These are phyloP conservation scores for Neopestalotiopsis sp. DNA, from an alignment of 2,329 filamentous ascomycete species.

Conservation along the genomic window DNA sequence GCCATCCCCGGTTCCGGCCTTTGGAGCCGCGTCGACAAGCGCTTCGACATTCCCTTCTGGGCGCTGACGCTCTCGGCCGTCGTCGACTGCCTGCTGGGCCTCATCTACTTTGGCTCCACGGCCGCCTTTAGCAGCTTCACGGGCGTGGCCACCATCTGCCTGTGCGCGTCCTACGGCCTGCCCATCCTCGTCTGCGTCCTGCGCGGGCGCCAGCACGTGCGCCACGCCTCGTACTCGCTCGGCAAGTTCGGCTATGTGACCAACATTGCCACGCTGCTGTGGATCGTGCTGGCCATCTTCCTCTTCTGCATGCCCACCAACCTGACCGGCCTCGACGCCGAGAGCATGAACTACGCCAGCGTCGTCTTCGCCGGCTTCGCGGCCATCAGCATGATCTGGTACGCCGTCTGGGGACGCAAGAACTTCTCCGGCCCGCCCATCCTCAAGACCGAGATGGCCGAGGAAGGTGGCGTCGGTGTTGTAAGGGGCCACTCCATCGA, in stretches of 20 bases:
- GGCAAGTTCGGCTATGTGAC: constrained; percentile 71
- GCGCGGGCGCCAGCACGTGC: constrained; percentile 68
- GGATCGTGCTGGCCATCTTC: constrained; percentile 65
- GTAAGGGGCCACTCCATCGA: constrained; percentile 26
- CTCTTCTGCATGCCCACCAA: constrained; percentile 78
- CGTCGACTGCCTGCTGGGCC: constrained; percentile 73
- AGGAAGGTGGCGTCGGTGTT: constrained; percentile 27
- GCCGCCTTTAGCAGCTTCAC: constrained; percentile 83
- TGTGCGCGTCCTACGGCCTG: constrained; percentile 76
- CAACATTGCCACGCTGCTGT: constrained; percentile 67
- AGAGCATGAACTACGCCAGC: constrained; percentile 69
- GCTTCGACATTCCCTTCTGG: constrained; percentile 72
- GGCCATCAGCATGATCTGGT: constrained; percentile 64
- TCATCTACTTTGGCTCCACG: constrained; percentile 80
- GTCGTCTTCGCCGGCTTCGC: constrained; percentile 70
- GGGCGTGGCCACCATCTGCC: constrained; percentile 78
- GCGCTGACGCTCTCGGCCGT: constrained; percentile 70
- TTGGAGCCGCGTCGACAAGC: constrained; percentile 69
- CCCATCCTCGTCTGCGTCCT: constrained; percentile 76
- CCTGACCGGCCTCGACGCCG: constrained; percentile 56
- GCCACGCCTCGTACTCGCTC: constrained; percentile 69
- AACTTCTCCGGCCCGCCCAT: constrained; percentile 64
- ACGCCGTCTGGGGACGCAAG: constrained; percentile 65
- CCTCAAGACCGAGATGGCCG: constrained; percentile 29
- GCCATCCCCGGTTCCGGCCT: constrained; percentile 73